Conservation (phyloP, 176 grass and related monocot genomes). For the Carex kokanica region DNA sequence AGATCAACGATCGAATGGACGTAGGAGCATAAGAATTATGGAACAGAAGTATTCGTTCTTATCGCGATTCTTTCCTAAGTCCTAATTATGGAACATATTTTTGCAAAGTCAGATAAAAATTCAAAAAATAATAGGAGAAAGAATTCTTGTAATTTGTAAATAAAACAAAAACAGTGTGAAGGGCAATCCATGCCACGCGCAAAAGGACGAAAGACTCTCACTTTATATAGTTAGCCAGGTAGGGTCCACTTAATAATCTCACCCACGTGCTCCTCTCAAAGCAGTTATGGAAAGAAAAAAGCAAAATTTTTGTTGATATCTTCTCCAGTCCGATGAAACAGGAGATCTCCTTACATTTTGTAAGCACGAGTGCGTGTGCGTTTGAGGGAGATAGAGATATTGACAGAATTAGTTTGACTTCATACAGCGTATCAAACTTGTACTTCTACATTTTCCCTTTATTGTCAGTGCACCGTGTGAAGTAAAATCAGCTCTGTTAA, state of each 20-base stretch:
- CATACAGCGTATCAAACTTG: too few relatives aligned
- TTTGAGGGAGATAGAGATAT: too few relatives aligned
- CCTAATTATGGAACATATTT: not conserved
- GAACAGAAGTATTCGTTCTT: too few relatives aligned
- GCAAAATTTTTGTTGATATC: not conserved
- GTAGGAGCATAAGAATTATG: too few relatives aligned
- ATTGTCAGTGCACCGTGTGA: too few relatives aligned
- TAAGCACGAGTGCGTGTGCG: too few relatives aligned
- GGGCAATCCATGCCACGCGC: not conserved
- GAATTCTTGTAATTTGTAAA: not conserved
- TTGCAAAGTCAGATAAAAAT: not conserved
- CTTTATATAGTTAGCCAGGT: slow-evolving; percentile 12
- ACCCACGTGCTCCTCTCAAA: slow-evolving; percentile 24
- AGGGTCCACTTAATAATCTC: slow-evolving; percentile 2
- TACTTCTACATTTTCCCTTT: too few relatives aligned
- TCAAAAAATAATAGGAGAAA: not conserved
- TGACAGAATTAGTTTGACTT: too few relatives aligned
- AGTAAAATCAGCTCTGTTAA: too few relatives aligned
- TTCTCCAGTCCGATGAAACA: not conserved
- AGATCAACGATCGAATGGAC: too few relatives aligned
- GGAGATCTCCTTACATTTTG: not conserved
- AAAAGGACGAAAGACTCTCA: not conserved
- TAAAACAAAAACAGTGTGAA: not conserved
- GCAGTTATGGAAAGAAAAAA: not conserved
- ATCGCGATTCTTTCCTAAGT: too few relatives aligned